Conservation (phyloP, 2,329 filamentous ascomycete species). For the Stromatinia cepivora region DNA sequence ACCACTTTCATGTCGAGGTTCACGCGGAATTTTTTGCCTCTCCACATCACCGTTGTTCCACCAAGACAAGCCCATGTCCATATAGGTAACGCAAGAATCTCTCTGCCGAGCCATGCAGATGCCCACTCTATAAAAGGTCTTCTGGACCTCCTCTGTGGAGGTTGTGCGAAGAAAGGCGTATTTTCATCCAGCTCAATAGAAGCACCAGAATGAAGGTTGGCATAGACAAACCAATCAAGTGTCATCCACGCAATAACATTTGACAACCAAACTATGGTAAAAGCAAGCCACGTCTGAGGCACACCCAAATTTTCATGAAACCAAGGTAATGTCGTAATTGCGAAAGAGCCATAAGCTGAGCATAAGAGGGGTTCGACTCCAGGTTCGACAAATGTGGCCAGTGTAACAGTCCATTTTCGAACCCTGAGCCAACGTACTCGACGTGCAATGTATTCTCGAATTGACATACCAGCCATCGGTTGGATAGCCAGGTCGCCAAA, state of each 20-base stretch:
- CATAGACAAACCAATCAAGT: conserved; percentile 73
- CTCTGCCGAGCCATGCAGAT: conserved; percentile 79
- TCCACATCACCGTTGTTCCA: conserved; percentile 85
- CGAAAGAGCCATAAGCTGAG: conserved; percentile 77
- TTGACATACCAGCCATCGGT: conserved; percentile 79
- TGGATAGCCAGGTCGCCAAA: conserved; percentile 88
- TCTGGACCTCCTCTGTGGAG: conserved; percentile 55
- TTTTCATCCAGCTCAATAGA: conserved; percentile 70
- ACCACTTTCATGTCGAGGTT: conserved; percentile 80
- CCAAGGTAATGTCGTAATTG: conserved; percentile 69
- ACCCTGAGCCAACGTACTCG: conserved; percentile 89
- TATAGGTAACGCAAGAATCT: conserved; percentile 79
- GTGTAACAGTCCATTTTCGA: conserved; percentile 87
- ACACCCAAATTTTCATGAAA: conserved; percentile 55
- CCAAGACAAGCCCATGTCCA: conserved; percentile 89
- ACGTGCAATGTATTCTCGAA: conserved; percentile 74
- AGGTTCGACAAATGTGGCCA: conserved; percentile 88
- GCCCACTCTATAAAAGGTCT: conserved; percentile 71
- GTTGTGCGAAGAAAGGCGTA: conserved; percentile 72
- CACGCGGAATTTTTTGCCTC: conserved; percentile 79
- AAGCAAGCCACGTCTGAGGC: conserved; percentile 66
- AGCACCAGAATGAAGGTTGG: conserved; percentile 69
- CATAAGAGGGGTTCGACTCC: conserved; percentile 88
- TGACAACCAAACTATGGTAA: conserved; percentile 63
- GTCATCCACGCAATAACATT: conserved; percentile 70